Base-by-base conservation (phyloP, 371 early-diverging fungal species). In the Apophysomyces elegans region DNA sequence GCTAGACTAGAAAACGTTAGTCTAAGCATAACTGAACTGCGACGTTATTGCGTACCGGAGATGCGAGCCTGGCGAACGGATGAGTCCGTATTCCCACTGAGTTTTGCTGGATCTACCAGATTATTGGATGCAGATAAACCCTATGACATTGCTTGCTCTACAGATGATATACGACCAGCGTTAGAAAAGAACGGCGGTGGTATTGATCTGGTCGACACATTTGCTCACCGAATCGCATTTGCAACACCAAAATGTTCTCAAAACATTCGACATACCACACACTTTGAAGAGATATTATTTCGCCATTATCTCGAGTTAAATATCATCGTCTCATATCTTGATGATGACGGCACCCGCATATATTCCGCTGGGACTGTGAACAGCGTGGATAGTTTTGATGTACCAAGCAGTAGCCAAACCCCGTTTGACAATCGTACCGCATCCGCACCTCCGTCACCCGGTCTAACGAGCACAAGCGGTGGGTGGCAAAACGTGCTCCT, bases 201-300 rank as follows among this genome's bases (percentile, higher is more conserved):
- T 2, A 69, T 76, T 32, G 69, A 72, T 8, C 6, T 80, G 11
- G 63, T 58, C 7, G 75, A 75, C 50, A 75, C 75, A 36, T 70
- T 80, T 69, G 74, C 78, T 5, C 74, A 77, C 58, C 70, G 80
- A 39, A 38, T 80, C 44, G 73, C 76, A 7, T 77, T 80, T 63
- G 66, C 70, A 35, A 68, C 80, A 11, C 80, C 80, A 3, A 75
- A 75, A 0, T 80, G 80, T 54, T 65, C 72, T 18, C 75, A 77
- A 26, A 73, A 77, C 38, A 69, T 77, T 59, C 75, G 72, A 26
- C 77, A 75, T 21, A 68, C 77, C 56, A 76, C 78, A 5, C 71
- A 75, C 45, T 65, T 75, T 14, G 65, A 68, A 46, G 77, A 77
- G 37, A 80, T 80, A 18, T 66, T 69, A 44, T 70, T 77, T 39